Conservation (phyloP, 306 rosid genomes). For the Sindora glabra region DNA sequence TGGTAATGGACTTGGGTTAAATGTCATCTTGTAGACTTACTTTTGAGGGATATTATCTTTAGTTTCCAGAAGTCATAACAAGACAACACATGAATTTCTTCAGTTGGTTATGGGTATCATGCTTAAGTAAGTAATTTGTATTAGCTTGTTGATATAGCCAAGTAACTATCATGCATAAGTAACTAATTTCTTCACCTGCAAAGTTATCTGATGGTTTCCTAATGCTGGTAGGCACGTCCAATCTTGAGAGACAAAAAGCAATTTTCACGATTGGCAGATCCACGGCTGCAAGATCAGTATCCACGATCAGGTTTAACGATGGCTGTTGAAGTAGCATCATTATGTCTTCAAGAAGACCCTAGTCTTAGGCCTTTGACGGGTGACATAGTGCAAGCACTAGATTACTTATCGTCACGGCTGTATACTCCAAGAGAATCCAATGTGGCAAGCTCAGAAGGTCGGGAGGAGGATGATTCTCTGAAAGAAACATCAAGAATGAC, state of each 20-base stretch:
- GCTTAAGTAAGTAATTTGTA: neutral
- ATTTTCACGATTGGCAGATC: slow-evolving; percentile 24
- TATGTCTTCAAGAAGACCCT: slow-evolving; percentile 42
- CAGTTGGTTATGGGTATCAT: neutral
- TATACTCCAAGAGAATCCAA: neutral
- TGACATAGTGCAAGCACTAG: slow-evolving; percentile 28
- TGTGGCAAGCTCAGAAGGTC: neutral
- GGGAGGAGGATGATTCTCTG: slow-evolving; percentile 7
- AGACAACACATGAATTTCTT: neutral
- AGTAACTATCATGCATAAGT: too few species aligned
- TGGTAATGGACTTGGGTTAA: neutral
- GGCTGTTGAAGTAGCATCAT: slow-evolving; percentile 27
- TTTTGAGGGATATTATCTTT: neutral
- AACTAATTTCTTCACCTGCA: neutral
- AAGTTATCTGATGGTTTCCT: neutral
- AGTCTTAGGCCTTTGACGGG: slow-evolving; percentile 26
- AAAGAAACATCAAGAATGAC: neutral
- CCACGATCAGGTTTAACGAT: slow-evolving; percentile 14
- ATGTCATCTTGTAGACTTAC: neutral
- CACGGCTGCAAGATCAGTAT: slow-evolving; percentile 16
- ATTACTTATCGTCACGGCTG: slow-evolving; percentile 23
- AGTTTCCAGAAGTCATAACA: neutral
- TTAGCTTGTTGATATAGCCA: neutral
- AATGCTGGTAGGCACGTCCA: slow-evolving; percentile 28
- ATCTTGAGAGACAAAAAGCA: slow-evolving; percentile 19